Conservation (phyloP, 371 early-diverging fungal species). For the Saksenaea vasiformis region DNA sequence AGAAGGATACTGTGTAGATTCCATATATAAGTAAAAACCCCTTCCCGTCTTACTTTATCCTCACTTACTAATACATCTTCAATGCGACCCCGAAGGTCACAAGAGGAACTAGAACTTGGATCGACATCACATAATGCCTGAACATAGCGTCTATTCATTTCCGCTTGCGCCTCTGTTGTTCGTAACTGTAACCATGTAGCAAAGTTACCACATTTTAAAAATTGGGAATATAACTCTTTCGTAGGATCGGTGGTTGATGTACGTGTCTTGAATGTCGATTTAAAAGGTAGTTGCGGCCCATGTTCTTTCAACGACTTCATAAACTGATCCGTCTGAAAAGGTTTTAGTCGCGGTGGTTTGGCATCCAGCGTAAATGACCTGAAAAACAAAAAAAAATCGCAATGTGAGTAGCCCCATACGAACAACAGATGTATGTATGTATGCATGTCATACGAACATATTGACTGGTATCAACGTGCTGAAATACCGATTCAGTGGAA, state of each 20-base stretch:
- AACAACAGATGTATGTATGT: too few relatives aligned
- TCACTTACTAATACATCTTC: slow-evolving; percentile 26
- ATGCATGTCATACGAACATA: slow-evolving; percentile 35
- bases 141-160: slow-evolving; percentile 65
- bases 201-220: slow-evolving; percentile 93
- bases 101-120: slow-evolving; percentile 17
- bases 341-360: slow-evolving; percentile 44
- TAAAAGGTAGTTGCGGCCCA: slow-evolving; percentile 54
- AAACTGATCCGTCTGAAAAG: slow-evolving; percentile 57
- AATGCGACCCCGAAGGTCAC: slow-evolving; percentile 15
- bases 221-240: slow-evolving; percentile 81
- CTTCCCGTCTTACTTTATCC: too few relatives aligned
- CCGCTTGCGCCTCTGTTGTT: slow-evolving; percentile 75
- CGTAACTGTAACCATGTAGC: slow-evolving; percentile 91
- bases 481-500: slow-evolving; percentile 93
- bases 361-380: slow-evolving; percentile 9
- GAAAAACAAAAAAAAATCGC: not conserved
- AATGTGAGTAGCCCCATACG: not conserved
- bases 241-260: slow-evolving; percentile 43
- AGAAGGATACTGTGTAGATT: slow-evolving; percentile 19
- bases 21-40: too few relatives aligned
- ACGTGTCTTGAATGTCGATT: slow-evolving; percentile 53
- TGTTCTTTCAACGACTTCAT: slow-evolving; percentile 57
- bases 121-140: slow-evolving; percentile 60
- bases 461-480: slow-evolving; percentile 77